Evolutionary conservation across 2,329 filamentous ascomycete species (phyloP).

Genomic region (Nothophoma quercina): DNA sequence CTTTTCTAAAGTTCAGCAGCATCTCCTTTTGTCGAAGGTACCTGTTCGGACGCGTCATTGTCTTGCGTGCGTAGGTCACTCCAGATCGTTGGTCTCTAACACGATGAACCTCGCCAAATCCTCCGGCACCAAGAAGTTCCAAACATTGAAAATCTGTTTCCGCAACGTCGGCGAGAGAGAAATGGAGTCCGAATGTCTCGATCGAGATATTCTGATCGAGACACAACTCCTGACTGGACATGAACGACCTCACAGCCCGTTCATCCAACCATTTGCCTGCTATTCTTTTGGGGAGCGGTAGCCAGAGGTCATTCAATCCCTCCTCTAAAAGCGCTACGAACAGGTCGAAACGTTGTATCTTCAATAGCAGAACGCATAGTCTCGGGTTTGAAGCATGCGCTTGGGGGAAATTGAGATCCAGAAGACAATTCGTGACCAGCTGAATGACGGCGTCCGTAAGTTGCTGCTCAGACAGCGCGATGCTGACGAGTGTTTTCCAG

Average conservation of each 20-base stretch:
- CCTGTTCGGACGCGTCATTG: neutral
- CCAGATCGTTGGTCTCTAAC: neutral
- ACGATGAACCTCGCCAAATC: constrained; percentile 3
- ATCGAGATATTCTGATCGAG: neutral
- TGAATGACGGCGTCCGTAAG: too few species aligned
- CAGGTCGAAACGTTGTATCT: too few species aligned
- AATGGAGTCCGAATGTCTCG: neutral
- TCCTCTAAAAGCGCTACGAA: too few species aligned
- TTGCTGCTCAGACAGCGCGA: too few species aligned
- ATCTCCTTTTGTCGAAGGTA: neutral
- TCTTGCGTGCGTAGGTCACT: constrained; percentile 4
- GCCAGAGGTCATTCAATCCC: constrained; percentile 8
- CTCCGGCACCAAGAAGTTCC: constrained; percentile 1
- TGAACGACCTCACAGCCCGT: neutral
- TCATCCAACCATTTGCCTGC: neutral
- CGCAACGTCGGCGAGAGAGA: neutral
- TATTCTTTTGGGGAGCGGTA: neutral
- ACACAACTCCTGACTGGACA: neutral
- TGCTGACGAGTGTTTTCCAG: too few species aligned
- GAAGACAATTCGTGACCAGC: too few species aligned
- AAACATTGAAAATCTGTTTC: neutral
- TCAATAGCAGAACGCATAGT: too few species aligned
- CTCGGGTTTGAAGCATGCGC: too few species aligned
- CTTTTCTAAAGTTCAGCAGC: constrained; percentile 24
- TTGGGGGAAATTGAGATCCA: too few species aligned